These are phyloP conservation scores for Metarhizium sp. DNA, from an alignment of 2,329 filamentous ascomycete species.

Conservation along the genomic window DNA sequence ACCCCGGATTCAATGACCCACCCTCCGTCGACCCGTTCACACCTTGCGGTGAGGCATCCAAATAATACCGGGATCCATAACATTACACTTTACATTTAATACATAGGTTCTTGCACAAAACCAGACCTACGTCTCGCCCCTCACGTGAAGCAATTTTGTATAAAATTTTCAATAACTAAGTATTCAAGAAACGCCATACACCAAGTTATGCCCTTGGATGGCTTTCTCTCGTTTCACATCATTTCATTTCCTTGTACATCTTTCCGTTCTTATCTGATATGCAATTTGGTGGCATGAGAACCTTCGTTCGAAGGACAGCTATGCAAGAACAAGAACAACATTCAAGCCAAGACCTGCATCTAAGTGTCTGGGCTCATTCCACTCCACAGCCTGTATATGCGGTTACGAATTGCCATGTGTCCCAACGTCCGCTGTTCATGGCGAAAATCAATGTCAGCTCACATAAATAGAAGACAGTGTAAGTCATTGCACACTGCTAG, in stretches of 20 bases:
- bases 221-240: too few species aligned
- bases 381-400: slow-evolving; percentile 14
- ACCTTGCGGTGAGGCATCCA: too few species aligned
- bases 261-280: background rate
- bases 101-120: too few species aligned
- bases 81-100: too few species aligned
- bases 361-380: background rate
- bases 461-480: background rate
- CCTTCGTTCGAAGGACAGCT: background rate
- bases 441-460: background rate
- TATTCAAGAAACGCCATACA: too few species aligned
- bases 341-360: background rate
- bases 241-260: background rate
- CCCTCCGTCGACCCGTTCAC: too few species aligned
- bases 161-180: too few species aligned
- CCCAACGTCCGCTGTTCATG: slow-evolving; percentile 23
- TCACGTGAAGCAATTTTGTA: too few species aligned
- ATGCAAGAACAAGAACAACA: background rate
- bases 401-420: slow-evolving; percentile 24
- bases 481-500: background rate
- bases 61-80: too few species aligned
- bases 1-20: slow-evolving; percentile 2
- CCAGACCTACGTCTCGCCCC: too few species aligned
- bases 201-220: too few species aligned
- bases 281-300: background rate